Percentiles rank a stretch among this genome's conserved stretches.
phyloP scores from a whole-genome alignment of 2,329 filamentous ascomycete genomes.

The Colletotrichum shisoi region DNA sequence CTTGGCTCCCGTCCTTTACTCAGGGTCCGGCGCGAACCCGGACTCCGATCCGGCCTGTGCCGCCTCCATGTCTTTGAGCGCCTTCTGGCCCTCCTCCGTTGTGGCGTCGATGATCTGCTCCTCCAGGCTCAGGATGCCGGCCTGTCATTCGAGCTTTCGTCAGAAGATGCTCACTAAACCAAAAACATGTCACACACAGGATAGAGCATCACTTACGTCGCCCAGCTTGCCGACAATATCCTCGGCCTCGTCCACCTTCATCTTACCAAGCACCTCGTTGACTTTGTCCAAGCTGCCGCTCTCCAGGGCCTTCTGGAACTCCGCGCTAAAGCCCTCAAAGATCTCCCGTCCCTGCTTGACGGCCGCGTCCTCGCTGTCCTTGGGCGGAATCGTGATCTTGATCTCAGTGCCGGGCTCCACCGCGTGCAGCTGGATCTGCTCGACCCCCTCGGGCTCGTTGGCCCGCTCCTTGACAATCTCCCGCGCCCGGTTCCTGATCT shows the following conservation, averaged over 20 bases:
- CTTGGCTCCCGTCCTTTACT: constrained; percentile 45
- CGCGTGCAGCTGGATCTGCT: constrained; percentile 97
- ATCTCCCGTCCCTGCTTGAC: constrained; percentile 72
- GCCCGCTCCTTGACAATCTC: constrained; percentile 70
- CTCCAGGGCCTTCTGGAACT: constrained; percentile 82
- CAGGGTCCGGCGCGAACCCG: constrained; percentile 51
- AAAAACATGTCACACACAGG: background rate
- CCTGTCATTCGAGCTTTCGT: constrained; percentile 53
- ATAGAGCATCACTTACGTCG: constrained; percentile 59
- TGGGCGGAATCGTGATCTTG: constrained; percentile 81
- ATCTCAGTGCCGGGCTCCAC: constrained; percentile 94
- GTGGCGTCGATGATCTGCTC: constrained; percentile 95
- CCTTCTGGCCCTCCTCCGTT: constrained; percentile 81
- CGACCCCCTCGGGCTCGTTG: constrained; percentile 70
- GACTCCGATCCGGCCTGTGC: constrained; percentile 47
- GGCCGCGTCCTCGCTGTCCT: constrained; percentile 70
- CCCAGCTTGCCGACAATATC: constrained; percentile 81
- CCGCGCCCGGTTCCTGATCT: constrained; percentile 77
- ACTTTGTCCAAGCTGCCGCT: constrained; percentile 80
- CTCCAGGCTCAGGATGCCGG: constrained; percentile 88
- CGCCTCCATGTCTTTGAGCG: constrained; percentile 77
- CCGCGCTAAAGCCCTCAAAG: constrained; percentile 83
- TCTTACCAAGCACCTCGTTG: constrained; percentile 73
- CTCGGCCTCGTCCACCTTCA: constrained; percentile 89
- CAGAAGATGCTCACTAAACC: constrained; percentile 41